A percentile compares a stretch with the other conserved stretches of the same genome.
Conservation (phyloP, 108 stramenopile species). For the Nitzschia palea region DNA sequence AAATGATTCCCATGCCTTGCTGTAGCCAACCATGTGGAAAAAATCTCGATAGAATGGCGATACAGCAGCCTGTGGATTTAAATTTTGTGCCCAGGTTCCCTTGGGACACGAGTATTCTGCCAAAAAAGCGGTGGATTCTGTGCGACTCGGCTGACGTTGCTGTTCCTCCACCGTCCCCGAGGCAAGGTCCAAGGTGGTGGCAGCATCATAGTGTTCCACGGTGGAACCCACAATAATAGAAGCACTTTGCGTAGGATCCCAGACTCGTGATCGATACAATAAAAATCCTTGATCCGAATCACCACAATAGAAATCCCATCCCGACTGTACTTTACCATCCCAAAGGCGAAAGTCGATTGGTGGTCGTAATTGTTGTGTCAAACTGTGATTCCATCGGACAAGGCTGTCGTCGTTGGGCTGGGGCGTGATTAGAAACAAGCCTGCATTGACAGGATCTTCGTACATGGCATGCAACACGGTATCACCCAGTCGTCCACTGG, state of each 20-base stretch:
- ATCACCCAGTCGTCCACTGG: slow-evolving; percentile 2
- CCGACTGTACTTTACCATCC: slow-evolving; percentile 13
- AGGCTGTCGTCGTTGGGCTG: neutral
- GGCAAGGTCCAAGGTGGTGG: neutral
- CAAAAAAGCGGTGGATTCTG: neutral
- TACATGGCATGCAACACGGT: slow-evolving; percentile 35
- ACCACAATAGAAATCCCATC: slow-evolving; percentile 41
- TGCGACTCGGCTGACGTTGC: neutral
- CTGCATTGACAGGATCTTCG: slow-evolving; percentile 40
- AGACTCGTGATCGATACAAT: slow-evolving; percentile 34
- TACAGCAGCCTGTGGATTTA: neutral
- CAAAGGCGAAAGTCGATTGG: slow-evolving; percentile 18
- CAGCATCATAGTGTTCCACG: slow-evolving; percentile 20
- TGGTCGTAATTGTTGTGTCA: neutral
- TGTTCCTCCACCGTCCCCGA: no score
- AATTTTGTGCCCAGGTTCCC: slow-evolving; percentile 12
- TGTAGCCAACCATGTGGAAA: slow-evolving; percentile 36
- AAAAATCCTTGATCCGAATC: slow-evolving; percentile 49
- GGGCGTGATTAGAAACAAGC: slow-evolving; percentile 32
- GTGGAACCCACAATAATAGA: slow-evolving; percentile 12
- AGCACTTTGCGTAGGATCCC: slow-evolving; percentile 18
- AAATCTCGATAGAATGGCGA: slow-evolving; percentile 40
- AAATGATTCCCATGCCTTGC: slow-evolving; percentile 38
- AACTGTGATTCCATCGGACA: neutral
- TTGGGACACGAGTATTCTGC: slow-evolving; percentile 1